Evolutionary conservation across 2,329 filamentous ascomycete species (phyloP), one percentile per base, ranked within the genome.

Genomic region (Phaeosphaeria sp.): DNA sequence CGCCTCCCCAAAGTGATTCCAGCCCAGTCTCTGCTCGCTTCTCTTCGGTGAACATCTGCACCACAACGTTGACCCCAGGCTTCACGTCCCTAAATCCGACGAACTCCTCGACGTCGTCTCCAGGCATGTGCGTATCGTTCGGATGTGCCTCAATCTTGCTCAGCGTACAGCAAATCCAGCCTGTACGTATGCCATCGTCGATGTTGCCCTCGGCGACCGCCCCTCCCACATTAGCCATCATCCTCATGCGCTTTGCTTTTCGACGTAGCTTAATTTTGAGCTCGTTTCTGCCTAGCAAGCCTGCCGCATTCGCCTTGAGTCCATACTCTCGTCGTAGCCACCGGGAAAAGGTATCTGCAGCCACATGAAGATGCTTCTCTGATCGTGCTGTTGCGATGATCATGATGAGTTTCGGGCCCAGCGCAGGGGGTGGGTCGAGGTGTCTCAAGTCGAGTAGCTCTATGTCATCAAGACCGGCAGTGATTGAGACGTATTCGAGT

Each of bases 111-210:
- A 69, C 67, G 5, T 74, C 53, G 6, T 67, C 68, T 1, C 68
- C 70, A 2, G 68, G 69, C 62, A 74, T 69, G 13, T 71, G 59
- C 13, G 55, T 70, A 24, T 76, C 74, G 33, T 77, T 67, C 4
- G 75, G 66, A n/a, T 83, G 81, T 21, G 85, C 84, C 44, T 89
- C 86, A 1, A 92, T 83, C 17, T 86, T 86, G 4, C 91, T 92
- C 9, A 95, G 85, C 73, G 97, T 96, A 59, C 98, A 91, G 77
- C 95, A 99, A 20, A 99, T 90, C 95, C 95, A 99, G 9, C 93
- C 93, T 0, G 94, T 97, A 13, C 90, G 89, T 51, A 97, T 91
- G 2, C 93, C 94, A 71, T 97, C 92, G 67, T 97, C 93, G 1
- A 84, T 80, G 48, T 84, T 85, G 15, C 84, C 83, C 11, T 86